Evolutionary conservation across 75 land plant species (phyloP).

Genomic region (Adiantum capillusveneris): DNA sequence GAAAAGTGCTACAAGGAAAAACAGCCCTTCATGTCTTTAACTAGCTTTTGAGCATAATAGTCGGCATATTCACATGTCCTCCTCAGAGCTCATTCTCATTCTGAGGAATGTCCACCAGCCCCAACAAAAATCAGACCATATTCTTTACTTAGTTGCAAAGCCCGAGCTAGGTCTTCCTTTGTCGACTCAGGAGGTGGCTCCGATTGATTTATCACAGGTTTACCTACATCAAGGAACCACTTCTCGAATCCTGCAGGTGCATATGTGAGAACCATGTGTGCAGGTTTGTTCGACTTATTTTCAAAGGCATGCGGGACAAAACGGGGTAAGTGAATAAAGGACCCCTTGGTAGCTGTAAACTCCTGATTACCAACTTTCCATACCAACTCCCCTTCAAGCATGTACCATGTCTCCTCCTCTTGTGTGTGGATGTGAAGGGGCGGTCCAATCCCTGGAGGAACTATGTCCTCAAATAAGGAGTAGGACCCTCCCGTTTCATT

Average conservation of each 20-base stretch:
- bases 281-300: constrained; percentile 27
- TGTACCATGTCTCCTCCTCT: constrained; percentile 40
- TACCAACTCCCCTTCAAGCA: constrained; percentile 36
- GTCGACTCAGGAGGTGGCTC: constrained; percentile 14
- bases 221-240: no score
- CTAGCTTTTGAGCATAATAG: no score
- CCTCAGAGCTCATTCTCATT: no score
- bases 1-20: no score
- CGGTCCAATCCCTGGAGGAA: constrained; percentile 28
- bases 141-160: constrained; percentile 13
- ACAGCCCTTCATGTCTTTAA: no score
- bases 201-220: constrained; percentile 30
- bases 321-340: constrained; percentile 34
- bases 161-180: constrained; percentile 13
- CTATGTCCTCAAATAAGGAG: constrained; percentile 20
- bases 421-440: no score
- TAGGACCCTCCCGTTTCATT: constrained; percentile 38
- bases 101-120: not conserved
- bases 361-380: constrained; percentile 29
- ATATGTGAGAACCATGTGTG: constrained; percentile 28
- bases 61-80: no score
- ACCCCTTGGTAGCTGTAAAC: constrained; percentile 14
- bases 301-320: constrained; percentile 24
- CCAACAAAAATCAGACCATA: constrained; percentile 28
- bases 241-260: no score